Conservation (phyloP, 2,329 filamentous ascomycete species). For the Plenodomus biglobosus region DNA sequence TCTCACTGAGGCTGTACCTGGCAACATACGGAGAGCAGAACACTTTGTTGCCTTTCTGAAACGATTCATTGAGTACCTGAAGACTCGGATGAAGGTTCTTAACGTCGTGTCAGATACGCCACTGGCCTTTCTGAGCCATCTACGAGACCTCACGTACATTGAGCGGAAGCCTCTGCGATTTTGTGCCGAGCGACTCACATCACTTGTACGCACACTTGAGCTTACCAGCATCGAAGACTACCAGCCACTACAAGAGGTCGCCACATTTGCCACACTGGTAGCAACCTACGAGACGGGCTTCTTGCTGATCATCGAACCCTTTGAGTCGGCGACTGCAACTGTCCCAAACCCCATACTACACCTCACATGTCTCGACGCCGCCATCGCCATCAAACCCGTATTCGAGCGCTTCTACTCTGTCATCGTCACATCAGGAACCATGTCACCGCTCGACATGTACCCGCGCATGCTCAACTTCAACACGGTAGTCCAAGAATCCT, state of each 20-base stretch:
- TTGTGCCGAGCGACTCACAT: slow-evolving; percentile 92
- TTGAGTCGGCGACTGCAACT: slow-evolving; percentile 90
- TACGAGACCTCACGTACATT: slow-evolving; percentile 96
- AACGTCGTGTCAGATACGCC: slow-evolving; percentile 98
- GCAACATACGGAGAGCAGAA: slow-evolving; percentile 92
- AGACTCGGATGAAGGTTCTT: slow-evolving; percentile 96
- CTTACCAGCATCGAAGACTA: slow-evolving; percentile 98
- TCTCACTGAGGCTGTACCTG: slow-evolving; percentile 91
- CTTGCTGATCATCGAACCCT: slow-evolving; percentile 93
- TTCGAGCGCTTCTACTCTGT: slow-evolving; percentile 98
- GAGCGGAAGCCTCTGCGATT: slow-evolving; percentile 94
- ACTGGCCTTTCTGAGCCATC: slow-evolving; percentile 85
- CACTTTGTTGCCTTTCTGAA: slow-evolving; percentile 95
- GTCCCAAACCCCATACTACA: slow-evolving; percentile 97
- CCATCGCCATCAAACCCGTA: slow-evolving; percentile 96
- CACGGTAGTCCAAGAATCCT: slow-evolving; percentile 94
- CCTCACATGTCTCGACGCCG: slow-evolving; percentile 93
- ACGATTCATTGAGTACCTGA: slow-evolving; percentile 95
- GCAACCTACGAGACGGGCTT: slow-evolving; percentile 98
- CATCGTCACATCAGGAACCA: slow-evolving; percentile 96
- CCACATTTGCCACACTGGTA: slow-evolving; percentile 92
- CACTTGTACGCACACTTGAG: slow-evolving; percentile 89
- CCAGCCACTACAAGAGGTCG: slow-evolving; percentile 93
- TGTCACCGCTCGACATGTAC: slow-evolving; percentile 97
- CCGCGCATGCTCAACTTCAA: slow-evolving; percentile 96